A percentile compares a stretch with the other conserved stretches of the same genome.
These are phyloP conservation scores for Ceriops tagal DNA, from an alignment of 345 rosid species.

Conservation along the genomic window DNA sequence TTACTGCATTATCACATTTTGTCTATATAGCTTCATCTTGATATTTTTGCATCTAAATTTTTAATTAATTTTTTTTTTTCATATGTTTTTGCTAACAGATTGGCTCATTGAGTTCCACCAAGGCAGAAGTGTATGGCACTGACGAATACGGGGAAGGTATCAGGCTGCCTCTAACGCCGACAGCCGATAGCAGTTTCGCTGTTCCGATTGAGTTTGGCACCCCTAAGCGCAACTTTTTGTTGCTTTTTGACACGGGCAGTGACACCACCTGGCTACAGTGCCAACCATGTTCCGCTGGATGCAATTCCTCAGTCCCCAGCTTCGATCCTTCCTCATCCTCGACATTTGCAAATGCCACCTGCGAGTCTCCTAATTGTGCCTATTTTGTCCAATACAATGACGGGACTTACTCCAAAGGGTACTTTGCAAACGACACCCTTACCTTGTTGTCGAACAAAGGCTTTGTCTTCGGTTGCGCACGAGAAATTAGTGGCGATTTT, in stretches of 20 bases:
- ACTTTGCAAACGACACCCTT: constrained; percentile 20
- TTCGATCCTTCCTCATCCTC: constrained; percentile 25
- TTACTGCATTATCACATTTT: no score
- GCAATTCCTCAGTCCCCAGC: constrained; percentile 7
- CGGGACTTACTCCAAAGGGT: constrained; percentile 4
- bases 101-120: no score
- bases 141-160: background rate
- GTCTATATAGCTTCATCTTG: no score
- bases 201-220: constrained; percentile 24
- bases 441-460: background rate
- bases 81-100: no score
- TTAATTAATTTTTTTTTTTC: no score
- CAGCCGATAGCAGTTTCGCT: background rate
- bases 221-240: constrained; percentile 11
- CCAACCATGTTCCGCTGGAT: constrained; percentile 5
- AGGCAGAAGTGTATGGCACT: background rate
- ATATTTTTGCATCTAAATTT: no score
- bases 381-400: background rate
- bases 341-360: constrained; percentile 17
- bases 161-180: background rate
- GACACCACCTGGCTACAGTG: constrained; percentile 27
- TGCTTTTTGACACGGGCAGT: constrained; percentile 31
- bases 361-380: background rate
- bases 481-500: no score
- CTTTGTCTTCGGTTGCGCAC: no score